These are phyloP conservation scores for Apiospora arundinis DNA, from an alignment of 2,329 filamentous ascomycete species.

Conservation along the genomic window DNA sequence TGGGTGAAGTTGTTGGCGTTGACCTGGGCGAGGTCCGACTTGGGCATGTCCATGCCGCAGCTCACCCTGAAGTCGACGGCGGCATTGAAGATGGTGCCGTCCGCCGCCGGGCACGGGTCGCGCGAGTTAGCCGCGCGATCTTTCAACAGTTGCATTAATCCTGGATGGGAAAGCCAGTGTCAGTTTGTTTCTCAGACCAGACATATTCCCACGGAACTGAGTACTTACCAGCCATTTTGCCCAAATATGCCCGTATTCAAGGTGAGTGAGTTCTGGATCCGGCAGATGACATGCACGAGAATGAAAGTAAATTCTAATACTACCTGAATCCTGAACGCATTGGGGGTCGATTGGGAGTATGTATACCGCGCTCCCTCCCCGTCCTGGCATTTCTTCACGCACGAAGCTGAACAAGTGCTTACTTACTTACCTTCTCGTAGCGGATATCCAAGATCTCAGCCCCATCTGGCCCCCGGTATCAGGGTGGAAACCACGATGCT, in stretches of 20 bases:
- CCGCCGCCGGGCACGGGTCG: slow-evolving; percentile 10
- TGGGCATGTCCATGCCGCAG: slow-evolving; percentile 9
- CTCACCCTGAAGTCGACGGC: not conserved
- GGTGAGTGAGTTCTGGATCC: not conserved
- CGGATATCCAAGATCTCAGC: not conserved
- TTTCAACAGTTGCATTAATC: not conserved
- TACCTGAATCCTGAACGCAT: not conserved
- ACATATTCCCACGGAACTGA: not conserved
- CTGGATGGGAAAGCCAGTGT: not conserved
- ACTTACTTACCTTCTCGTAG: not conserved
- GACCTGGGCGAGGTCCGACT: not conserved
- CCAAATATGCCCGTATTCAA: not conserved
- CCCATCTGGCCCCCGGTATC: not conserved
- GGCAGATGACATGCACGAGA: not conserved
- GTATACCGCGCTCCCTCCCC: not conserved
- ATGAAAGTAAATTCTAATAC: not conserved
- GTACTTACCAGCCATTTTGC: not conserved
- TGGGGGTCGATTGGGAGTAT: not conserved
- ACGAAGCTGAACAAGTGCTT: not conserved
- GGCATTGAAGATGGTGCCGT: not conserved
- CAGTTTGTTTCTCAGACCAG: not conserved
- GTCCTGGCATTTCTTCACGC: not conserved
- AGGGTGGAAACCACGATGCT: not conserved
- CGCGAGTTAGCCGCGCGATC: not conserved
- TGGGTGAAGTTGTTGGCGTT: slow-evolving; percentile 3